Conservation (phyloP, 1,139 yeast species). For the Magnusiomyces sp. region DNA sequence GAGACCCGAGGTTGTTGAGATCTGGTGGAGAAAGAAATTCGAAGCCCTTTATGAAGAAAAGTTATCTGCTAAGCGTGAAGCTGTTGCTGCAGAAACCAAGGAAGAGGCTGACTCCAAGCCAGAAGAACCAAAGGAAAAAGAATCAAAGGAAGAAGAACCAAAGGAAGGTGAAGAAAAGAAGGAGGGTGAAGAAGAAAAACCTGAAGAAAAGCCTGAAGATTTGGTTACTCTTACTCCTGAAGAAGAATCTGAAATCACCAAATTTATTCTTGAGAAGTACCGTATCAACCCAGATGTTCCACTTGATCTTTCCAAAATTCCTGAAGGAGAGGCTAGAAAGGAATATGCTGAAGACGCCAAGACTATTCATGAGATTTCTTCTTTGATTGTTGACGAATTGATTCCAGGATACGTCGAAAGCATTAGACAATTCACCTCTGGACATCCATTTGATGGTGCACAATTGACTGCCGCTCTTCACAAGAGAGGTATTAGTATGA, state of each 20-base stretch:
- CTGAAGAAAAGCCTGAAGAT: slow-evolving; percentile 24
- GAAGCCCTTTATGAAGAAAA: slow-evolving; percentile 40
- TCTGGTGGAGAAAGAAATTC: slow-evolving; percentile 69
- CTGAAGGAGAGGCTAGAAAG: slow-evolving; percentile 37
- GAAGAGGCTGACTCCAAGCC: slow-evolving; percentile 16
- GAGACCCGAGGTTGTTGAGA: slow-evolving; percentile 83
- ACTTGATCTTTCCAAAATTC: slow-evolving; percentile 31
- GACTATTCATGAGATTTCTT: slow-evolving; percentile 59
- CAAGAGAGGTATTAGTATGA: slow-evolving; percentile 74
- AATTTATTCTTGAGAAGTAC: slow-evolving; percentile 49
- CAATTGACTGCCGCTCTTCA: slow-evolving; percentile 67
- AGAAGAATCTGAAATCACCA: slow-evolving; percentile 34
- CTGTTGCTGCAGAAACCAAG: slow-evolving; percentile 14
- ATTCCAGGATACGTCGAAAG: slow-evolving; percentile 58
- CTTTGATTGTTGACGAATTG: slow-evolving; percentile 48
- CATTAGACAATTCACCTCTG: slow-evolving; percentile 40
- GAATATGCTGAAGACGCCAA: slow-evolving; percentile 46
- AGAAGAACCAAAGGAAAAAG: neutral
- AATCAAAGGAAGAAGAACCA: slow-evolving; percentile 10
- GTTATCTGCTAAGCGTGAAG: slow-evolving; percentile 23
- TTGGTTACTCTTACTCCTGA: slow-evolving; percentile 6
- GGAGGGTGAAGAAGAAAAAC: slow-evolving; percentile 21
- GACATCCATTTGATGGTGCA: slow-evolving; percentile 72
- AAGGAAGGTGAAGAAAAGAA: slow-evolving; percentile 16
- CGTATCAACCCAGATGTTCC: slow-evolving; percentile 78